Base-by-base conservation (phyloP, 2,329 filamentous ascomycete species). In the Alternaria dauci region DNA sequence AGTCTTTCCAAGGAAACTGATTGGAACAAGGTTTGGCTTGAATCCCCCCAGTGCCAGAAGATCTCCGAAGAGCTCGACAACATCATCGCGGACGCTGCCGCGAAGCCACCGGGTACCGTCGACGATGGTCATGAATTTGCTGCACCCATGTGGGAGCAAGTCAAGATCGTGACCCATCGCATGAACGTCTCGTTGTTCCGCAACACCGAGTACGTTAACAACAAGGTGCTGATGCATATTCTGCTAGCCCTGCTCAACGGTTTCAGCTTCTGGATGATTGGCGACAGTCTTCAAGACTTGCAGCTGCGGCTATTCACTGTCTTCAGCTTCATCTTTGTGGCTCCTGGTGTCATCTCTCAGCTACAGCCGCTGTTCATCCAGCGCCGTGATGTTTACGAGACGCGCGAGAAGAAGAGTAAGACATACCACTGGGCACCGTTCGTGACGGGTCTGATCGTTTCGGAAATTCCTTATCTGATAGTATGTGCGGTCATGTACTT, bases 381-480 rank as follows among this genome's bases (percentile, higher is more conserved):
- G 6, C 66, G 65, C n/a, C 68, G 71, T 34, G 65, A 73, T 32
- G 58, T 88, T 8, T 87, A 86, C 72, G 85, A 87, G 71, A 84
- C 82, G 8, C 84, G 85, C 47, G 85, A 88, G 66, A 81, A 85
- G 12, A 84, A 88, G 2, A 87, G 84, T 72, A 91, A 91, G 70
- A 84, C 86, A 0, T 93, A 92, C 78, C 89, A 86, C 0, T 92
- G 90, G 90, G 83, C 86, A 65, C 87, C 84, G 0, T 92, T 93
- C 76, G 84, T 92, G 71, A 79, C 89, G 3, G 85, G 87, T 66
- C 89, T 90, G 70, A 86, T 92, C 55, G 57, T 90, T 1, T 88
- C 89, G 47, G 90, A 93, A 72, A 81, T 91, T 1, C 89, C 89
- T 0, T 92, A 83, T 78, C 81, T 86, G 58, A 80, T 87, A 41